Evolutionary conservation across 768 basidiomycete species (phyloP), one percentile per base, ranked within the genome.

Genomic region (Suillus variegatus): DNA sequence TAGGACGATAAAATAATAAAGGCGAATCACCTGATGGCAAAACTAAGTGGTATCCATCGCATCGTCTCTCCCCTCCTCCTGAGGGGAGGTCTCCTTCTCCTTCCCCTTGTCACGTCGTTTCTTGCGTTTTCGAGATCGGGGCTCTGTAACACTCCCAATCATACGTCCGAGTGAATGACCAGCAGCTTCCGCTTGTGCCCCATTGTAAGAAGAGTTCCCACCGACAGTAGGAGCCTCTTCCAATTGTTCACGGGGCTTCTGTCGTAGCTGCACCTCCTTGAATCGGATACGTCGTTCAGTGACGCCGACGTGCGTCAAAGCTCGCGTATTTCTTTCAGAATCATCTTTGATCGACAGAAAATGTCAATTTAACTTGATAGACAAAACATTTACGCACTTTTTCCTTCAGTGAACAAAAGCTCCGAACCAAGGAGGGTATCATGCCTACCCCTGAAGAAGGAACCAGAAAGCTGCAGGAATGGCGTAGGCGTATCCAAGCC

Each of bases 401-500:
- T 87, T 41, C 82, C 83, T 63, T 93, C 92, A 0, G 85, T 84
- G 74, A 94, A 93, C 22, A 94, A 71, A 32, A 94, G 76, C 70
- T 94, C 92, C 0, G 90, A 90, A 2, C 93, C 93, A 3, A 94
- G 77, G 4, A 94, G 80, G 20, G 80, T 72, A 64, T 90, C 86
- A 66, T 93, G 87, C 44, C 81, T 78, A 0, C 93, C 93, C 74
- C 88, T 88, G 67, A 93, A 82, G 22, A 92, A 81, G 1, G 90
- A 89, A 2, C 92, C 91, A 6, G 89, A 88, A 1, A 94, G 80
- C 68, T 94, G 93, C 25, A 94, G 75, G 68, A 87, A 92, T 0
- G 93, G 92, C 0, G 86, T 89, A 0, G 90, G 85, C 0, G 90
- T 90, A 71, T 94, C 91, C 28, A 94, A 74, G 1, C 92, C 92